phyloP scores from a whole-genome alignment of 805 yeast genomes.

The Scheffersomyces ergatensis region DNA sequence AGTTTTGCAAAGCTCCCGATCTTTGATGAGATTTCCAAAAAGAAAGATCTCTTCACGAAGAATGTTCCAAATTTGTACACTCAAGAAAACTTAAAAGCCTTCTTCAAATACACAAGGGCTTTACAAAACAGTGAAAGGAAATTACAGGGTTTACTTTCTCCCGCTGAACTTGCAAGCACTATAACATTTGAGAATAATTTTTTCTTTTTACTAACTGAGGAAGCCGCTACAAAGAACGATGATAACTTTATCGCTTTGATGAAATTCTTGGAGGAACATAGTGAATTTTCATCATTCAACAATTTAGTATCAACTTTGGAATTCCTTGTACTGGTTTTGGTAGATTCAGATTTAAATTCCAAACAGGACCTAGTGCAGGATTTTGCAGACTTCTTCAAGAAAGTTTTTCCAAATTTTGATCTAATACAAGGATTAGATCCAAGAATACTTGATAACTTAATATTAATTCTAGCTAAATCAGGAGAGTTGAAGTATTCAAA shows the following conservation, averaged over 20 bases:
- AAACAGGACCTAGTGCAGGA: neutral
- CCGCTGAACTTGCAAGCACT: constrained; percentile 4
- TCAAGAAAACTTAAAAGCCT: constrained; percentile 4
- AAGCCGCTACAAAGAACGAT: neutral
- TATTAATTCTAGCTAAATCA: constrained; percentile 15
- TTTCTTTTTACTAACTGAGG: constrained; percentile 5
- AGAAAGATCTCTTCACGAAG: neutral
- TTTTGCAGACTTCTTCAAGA: neutral
- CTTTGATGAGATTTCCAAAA: neutral
- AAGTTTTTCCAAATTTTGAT: neutral
- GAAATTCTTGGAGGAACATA: constrained; percentile 8
- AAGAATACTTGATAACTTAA: constrained; percentile 18
- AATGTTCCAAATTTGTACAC: constrained; percentile 4
- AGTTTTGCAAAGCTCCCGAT: neutral
- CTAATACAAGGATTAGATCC: neutral
- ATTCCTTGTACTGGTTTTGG: neutral
- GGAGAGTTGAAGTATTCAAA: constrained; percentile 11
- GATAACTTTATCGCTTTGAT: constrained; percentile 11
- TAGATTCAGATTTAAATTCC: neutral
- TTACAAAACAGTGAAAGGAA: constrained; percentile 13
- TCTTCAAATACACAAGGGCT: constrained; percentile 10
- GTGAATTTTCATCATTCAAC: constrained; percentile 1
- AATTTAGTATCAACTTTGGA: neutral
- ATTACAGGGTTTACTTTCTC: constrained; percentile 9
- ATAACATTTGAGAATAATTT: constrained; percentile 9